phyloP scores from a whole-genome alignment of 805 yeast species.

The Wickerhamiella slavikovae region DNA sequence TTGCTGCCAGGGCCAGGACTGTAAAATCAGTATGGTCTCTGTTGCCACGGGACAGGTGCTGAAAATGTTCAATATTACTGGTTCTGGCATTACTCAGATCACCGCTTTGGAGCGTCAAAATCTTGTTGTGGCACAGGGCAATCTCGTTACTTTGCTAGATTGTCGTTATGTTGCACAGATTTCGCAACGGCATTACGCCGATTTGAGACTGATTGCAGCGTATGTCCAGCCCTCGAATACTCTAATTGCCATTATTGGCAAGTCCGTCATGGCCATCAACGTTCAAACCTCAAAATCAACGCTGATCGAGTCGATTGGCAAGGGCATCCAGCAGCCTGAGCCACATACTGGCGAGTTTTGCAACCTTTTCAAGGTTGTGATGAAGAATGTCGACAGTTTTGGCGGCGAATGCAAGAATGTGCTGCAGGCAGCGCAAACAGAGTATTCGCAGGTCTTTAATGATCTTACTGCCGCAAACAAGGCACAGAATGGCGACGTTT shows the following conservation, averaged over 20 bases:
- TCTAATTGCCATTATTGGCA: constrained; percentile 4
- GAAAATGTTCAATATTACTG: constrained; percentile 4
- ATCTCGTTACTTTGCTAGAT: constrained; percentile 6
- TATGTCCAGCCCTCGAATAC: constrained; percentile 5
- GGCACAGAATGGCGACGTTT: constrained; percentile 17
- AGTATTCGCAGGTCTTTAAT: constrained; percentile 21
- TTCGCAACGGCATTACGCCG: constrained; percentile 2
- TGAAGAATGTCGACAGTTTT: constrained; percentile 17
- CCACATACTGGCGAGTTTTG: constrained; percentile 4
- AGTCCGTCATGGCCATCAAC: constrained; percentile 10
- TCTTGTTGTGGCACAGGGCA: constrained; percentile 3
- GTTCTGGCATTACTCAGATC: constrained; percentile 2
- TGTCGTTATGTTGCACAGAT: constrained; percentile 7
- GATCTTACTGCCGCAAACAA: constrained; percentile 22
- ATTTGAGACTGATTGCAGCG: constrained; percentile 3
- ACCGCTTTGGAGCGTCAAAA: constrained; percentile 9
- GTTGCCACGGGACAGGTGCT: constrained; percentile 3
- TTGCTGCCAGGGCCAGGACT: not conserved
- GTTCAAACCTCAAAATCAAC: constrained; percentile 8
- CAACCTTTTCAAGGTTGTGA: constrained; percentile 16
- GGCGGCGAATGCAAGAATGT: constrained; percentile 1
- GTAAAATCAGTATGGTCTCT: constrained; percentile 1
- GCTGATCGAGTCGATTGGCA: constrained; percentile 11
- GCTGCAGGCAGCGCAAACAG: constrained; percentile 19
- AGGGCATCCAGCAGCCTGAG: constrained; percentile 5